phyloP scores from a whole-genome alignment of 2,329 filamentous ascomycete genomes.

The Diaporthe sp. region DNA sequence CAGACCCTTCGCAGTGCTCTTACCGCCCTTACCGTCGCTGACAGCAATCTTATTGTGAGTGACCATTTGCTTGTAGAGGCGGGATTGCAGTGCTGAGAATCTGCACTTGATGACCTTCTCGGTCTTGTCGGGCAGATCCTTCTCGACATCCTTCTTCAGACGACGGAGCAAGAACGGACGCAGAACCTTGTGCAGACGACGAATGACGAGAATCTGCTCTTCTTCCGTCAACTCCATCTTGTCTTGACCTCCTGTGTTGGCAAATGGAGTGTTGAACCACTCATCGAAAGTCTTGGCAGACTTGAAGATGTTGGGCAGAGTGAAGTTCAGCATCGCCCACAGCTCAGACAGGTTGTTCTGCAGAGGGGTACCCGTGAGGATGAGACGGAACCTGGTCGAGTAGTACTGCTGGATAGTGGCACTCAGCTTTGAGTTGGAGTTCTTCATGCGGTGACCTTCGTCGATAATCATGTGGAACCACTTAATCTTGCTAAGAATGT shows the following conservation, averaged over 20 bases:
- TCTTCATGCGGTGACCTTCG: slow-evolving; percentile 99
- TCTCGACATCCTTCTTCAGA: slow-evolving; percentile 99
- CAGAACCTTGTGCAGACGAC: slow-evolving; percentile 96
- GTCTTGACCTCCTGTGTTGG: slow-evolving; percentile 97
- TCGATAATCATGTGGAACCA: slow-evolving; percentile 99
- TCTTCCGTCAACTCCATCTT: slow-evolving; percentile 99
- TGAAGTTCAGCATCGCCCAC: slow-evolving; percentile 99
- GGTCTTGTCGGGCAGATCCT: slow-evolving; percentile 98
- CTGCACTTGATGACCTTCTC: slow-evolving; percentile 99
- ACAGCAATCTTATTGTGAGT: slow-evolving; percentile 95
- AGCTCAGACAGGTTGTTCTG: slow-evolving; percentile 97
- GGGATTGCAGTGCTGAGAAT: slow-evolving; percentile 93
- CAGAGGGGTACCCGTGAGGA: slow-evolving; percentile 95
- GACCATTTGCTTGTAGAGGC: slow-evolving; percentile 97
- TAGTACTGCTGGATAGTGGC: slow-evolving; percentile 97
- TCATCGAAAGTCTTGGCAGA: slow-evolving; percentile 99
- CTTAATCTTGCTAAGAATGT: slow-evolving; percentile 96
- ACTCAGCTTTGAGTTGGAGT: slow-evolving; percentile 94
- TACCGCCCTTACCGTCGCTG: slow-evolving; percentile 94
- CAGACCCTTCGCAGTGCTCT: slow-evolving; percentile 91
- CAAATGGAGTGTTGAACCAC: slow-evolving; percentile 99
- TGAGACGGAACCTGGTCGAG: slow-evolving; percentile 92
- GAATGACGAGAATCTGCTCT: slow-evolving; percentile 98
- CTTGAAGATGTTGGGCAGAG: slow-evolving; percentile 98
- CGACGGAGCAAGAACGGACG: slow-evolving; percentile 97